These are phyloP conservation scores for Angophora floribunda DNA, from an alignment of 345 rosid genomes.

Conservation along the genomic window DNA sequence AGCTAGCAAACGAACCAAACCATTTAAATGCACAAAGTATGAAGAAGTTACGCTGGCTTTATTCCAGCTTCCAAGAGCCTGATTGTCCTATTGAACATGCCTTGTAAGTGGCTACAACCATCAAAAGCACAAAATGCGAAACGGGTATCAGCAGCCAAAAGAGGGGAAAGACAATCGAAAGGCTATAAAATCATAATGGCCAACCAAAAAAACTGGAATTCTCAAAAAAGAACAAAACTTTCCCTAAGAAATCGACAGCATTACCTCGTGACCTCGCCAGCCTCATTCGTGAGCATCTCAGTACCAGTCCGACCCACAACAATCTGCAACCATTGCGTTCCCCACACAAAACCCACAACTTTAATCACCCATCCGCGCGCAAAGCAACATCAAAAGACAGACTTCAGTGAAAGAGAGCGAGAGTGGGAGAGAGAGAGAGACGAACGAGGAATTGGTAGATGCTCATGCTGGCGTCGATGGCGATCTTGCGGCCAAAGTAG, in stretches of 20 bases:
- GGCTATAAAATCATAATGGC: background rate
- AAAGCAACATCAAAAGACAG: background rate
- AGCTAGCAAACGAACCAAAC: background rate
- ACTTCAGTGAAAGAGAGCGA: constrained; percentile 1
- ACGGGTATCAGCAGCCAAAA: background rate
- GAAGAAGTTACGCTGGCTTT: constrained; percentile 65
- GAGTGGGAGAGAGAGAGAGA: constrained; percentile 11
- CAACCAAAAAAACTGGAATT: background rate
- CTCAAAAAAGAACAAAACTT: background rate
- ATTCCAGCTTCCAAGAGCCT: constrained; percentile 96
- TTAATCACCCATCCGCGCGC: background rate
- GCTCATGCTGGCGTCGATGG: constrained; percentile 99
- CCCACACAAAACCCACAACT: background rate
- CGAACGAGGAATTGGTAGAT: constrained; percentile 83
- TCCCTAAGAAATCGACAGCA: background rate
- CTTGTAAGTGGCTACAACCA: constrained; percentile 72
- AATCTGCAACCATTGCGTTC: constrained; percentile 34
- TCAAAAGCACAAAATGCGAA: background rate
- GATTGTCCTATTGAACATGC: constrained; percentile 88
- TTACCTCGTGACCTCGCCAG: constrained; percentile 96
- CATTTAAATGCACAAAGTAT: background rate
- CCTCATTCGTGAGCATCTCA: constrained; percentile 89
- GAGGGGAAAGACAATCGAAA: background rate
- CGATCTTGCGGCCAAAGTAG: constrained; percentile 88
- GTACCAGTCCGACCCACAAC: constrained; percentile 90